phyloP scores from a whole-genome alignment of 202 grass and related monocot species.

The Schoenoplectus tabernaemontani region DNA sequence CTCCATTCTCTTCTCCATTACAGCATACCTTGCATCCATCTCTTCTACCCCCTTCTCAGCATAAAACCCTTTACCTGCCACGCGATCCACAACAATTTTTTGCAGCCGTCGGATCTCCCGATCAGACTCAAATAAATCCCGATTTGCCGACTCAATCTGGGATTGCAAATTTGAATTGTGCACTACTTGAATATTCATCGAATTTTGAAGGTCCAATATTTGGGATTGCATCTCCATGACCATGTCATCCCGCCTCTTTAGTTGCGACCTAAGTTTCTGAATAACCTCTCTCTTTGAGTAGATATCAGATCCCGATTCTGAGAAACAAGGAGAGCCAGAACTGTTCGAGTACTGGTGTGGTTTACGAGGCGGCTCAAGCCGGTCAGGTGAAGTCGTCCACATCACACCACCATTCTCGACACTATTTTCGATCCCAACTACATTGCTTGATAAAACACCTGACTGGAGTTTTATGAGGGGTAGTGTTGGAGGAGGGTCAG shows the following conservation, averaged over 20 bases:
- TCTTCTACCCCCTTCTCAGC: constrained; percentile 35
- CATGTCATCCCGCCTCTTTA: constrained; percentile 71
- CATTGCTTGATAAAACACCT: constrained; percentile 34
- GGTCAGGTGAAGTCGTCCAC: constrained; percentile 63
- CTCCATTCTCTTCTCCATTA: constrained; percentile 48
- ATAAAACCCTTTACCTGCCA: constrained; percentile 28
- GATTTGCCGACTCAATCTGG: constrained; percentile 45
- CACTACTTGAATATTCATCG: constrained; percentile 42
- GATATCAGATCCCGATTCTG: constrained; percentile 71
- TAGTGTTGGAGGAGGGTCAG: constrained; percentile 14
- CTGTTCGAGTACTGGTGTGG: constrained; percentile 66
- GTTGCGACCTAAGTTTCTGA: constrained; percentile 70
- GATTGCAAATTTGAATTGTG: constrained; percentile 44
- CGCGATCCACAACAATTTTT: constrained; percentile 54
- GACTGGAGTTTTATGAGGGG: constrained; percentile 52
- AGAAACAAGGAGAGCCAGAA: constrained; percentile 64
- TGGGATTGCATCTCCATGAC: constrained; percentile 84
- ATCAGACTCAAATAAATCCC: constrained; percentile 64
- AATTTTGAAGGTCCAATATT: constrained; percentile 60
- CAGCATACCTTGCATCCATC: constrained; percentile 31
- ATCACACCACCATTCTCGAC: constrained; percentile 45
- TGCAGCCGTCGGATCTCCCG: constrained; percentile 59
- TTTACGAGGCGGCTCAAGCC: constrained; percentile 47
- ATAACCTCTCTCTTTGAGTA: constrained; percentile 75
- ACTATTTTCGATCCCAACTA: background rate